These are phyloP conservation scores for Suillus brevipes DNA, from an alignment of 768 basidiomycete species.

Conservation along the genomic window DNA sequence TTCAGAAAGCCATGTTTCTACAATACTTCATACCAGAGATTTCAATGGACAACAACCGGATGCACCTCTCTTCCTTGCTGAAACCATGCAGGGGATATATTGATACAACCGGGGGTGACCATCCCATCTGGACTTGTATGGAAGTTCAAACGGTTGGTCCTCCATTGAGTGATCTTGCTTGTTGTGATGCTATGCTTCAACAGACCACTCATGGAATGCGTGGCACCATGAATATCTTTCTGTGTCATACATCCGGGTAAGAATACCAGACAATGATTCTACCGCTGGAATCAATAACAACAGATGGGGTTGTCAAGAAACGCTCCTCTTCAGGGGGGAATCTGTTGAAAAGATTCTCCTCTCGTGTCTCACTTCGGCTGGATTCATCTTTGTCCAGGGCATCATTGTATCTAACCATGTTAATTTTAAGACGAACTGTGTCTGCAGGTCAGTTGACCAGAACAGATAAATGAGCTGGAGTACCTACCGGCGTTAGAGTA, in stretches of 20 bases:
- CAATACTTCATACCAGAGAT: not conserved
- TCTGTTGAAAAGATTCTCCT: no score
- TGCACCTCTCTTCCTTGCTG: constrained; percentile 1
- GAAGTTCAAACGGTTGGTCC: not conserved
- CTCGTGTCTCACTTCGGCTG: no score
- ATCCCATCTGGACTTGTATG: not conserved
- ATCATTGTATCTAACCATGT: not conserved
- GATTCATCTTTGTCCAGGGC: not conserved
- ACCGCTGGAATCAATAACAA: not conserved
- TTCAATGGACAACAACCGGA: not conserved
- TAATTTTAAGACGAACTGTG: not conserved
- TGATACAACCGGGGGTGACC: not conserved
- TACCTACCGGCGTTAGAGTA: not conserved
- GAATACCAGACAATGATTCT: constrained; percentile 2
- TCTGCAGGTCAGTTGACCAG: not conserved
- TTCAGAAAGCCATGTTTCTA: not conserved
- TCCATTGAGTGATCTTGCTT: not conserved
- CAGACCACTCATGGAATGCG: not conserved
- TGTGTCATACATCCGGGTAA: not conserved
- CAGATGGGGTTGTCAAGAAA: not conserved
- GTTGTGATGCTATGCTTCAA: not conserved
- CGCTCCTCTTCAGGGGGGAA: no score
- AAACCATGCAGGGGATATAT: constrained; percentile 3
- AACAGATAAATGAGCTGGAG: not conserved
- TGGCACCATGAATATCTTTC: not conserved